Evolutionary conservation across 1,284 basidiomycete species (phyloP), one percentile per base, ranked within the genome.

Genomic region (Heterobasidion occidentale): DNA sequence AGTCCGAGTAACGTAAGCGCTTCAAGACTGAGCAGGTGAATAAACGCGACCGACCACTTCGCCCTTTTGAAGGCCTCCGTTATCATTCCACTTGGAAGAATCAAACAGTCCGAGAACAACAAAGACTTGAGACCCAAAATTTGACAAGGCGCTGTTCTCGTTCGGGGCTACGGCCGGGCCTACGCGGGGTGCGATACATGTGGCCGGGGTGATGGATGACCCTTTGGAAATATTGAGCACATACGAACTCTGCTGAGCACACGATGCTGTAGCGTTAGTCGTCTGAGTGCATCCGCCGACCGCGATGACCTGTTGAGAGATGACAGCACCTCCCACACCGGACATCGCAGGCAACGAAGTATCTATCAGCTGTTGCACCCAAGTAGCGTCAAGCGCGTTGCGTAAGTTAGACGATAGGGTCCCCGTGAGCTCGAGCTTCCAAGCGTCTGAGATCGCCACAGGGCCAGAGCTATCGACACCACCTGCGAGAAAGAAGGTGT

Each of bases 141-240:
- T 78, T 27, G 77, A 67, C 1, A 83, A 83, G 36, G 74, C 75
- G 0, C 63, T 56, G 61, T 84, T 88, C 57, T 78, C 67, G 63
- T 90, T 91, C 7, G 79, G 76, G 11, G 81, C 77, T 54, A 90
- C 65, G 5, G 78, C 72, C 14, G 84, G 79, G 34, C 80, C 78
- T 27, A 81, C 70, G 55, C 89, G 79, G 47, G 88, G 85, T n/a
- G 79, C 84, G n/a, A 86, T 80, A 67, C 89, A 92, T 12, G 74
- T 56, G 17, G 67, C 67, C 12, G 78, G 74, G 42, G 70, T 64
- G 54, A 75, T 71, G 33, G 70, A 68, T 19, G 66, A 67, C 15
- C 64, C 65, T 46, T 65, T 63, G 36, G 71, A 68, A 6, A 76
- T 65, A 56, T 83, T 75, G 56, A 88, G 68, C 42, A 88, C 71